Evolutionary conservation across 805 yeast genomes (phyloP), one percentile per base, ranked within the genome.

Genomic region (Candida pseudofarinosa): DNA sequence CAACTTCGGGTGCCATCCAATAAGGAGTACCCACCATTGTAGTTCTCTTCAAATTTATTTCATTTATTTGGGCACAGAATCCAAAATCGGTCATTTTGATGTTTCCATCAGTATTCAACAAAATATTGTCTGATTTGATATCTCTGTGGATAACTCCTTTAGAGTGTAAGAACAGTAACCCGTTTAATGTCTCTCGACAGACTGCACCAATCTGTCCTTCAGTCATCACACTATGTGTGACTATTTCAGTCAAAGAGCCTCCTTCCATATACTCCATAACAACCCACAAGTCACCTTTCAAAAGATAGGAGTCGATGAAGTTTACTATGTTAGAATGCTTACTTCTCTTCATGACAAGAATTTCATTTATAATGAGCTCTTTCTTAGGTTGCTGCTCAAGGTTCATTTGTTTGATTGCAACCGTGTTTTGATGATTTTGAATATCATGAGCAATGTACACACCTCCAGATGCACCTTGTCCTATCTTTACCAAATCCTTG

Each of bases 1-100:
- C 97, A 41, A 93, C 97, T 63, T 93, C 99, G 1, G 99, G 99
- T 0, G 99, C 99, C 99, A 93, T 93, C 99, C 99, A 93, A 62
- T 93, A 93, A 12, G 99, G 99, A 0, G 99, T 93, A 13, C 99
- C 99, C 14, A 93, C 99, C 96, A 93, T 88, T 3, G 99, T 93
- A 3, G 96, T 89, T 61, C 99, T 81, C 63, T 91, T 90, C 42
- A 85, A 71, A 50, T 86, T 85, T 42, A 58, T 48, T 43, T 58
- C 67, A 46, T 64, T 66, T 46, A 69, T 70, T 63, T 90, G 95
- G 0, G 99, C 99, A 68, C 99, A 93, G 69, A 91, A 93, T 0
- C 96, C 96, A 62, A 88, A 88, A 67, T 93, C 99, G 0, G 99
- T 93, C 60, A 93, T 74, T 65, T 93, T 93, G 57, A 93, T 88